Evolutionary conservation across 2,329 filamentous ascomycete species (phyloP).

Genomic region (Alternaria hordeiaustralica): DNA sequence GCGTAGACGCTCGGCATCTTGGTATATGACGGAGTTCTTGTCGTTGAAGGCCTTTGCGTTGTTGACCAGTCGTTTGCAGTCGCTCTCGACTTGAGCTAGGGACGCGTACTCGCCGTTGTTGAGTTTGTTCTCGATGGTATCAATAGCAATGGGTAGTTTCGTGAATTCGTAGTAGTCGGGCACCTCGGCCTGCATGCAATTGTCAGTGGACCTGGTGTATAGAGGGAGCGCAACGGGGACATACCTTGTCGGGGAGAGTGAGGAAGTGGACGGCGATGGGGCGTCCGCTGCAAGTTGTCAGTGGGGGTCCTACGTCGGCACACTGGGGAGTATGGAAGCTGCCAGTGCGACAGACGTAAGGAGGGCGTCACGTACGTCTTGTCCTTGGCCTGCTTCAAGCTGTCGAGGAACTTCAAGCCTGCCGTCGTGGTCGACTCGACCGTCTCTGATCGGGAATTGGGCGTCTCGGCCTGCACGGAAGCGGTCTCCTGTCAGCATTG

Average conservation of each 20-base stretch:
- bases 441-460: constrained; percentile 57
- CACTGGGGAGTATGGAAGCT: neutral
- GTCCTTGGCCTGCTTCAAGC: constrained; percentile 77
- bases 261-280: constrained; percentile 78
- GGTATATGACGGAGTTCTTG: constrained; percentile 73
- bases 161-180: constrained; percentile 80
- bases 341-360: neutral
- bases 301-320: constrained; percentile 3
- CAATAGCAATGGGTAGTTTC: constrained; percentile 78
- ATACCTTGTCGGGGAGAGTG: constrained; percentile 66
- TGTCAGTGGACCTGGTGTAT: constrained; percentile 21
- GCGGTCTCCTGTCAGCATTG: constrained; percentile 35
- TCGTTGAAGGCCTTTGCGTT: constrained; percentile 88
- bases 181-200: constrained; percentile 58
- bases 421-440: constrained; percentile 72
- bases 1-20: constrained; percentile 84
- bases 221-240: constrained; percentile 21
- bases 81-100: constrained; percentile 79
- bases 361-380: constrained; percentile 69
- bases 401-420: constrained; percentile 76
- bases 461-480: constrained; percentile 36
- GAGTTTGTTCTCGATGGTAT: constrained; percentile 77
- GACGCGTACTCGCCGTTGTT: constrained; percentile 70
- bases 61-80: constrained; percentile 84
- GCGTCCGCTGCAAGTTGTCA: constrained; percentile 62